Percentiles rank a stretch among this genome's conserved stretches.
Evolutionary conservation across 768 basidiomycete species (phyloP).

Genomic region (Clitopilus passeckerianus): DNA sequence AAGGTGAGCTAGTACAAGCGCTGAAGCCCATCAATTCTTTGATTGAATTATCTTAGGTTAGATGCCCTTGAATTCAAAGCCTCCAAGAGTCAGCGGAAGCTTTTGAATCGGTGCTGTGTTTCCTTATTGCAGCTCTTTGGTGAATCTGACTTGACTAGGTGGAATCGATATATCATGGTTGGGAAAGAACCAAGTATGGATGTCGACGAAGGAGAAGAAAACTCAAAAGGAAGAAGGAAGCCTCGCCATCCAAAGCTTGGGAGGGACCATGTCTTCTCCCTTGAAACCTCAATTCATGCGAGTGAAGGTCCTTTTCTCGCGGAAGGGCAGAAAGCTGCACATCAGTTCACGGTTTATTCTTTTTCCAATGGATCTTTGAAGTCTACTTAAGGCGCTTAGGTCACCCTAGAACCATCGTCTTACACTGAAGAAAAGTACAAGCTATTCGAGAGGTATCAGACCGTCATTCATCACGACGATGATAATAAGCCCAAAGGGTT

Average conservation of each 20-base stretch:
- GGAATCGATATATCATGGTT: conserved; percentile 62
- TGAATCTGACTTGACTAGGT: conserved; percentile 34
- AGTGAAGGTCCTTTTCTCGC: conserved; percentile 40
- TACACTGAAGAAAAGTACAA: conserved; percentile 78
- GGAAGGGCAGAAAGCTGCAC: conserved; percentile 25
- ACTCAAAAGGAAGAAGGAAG: not conserved
- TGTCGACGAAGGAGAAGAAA: conserved; percentile 10
- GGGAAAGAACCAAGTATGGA: conserved; percentile 32
- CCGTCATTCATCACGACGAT: conserved; percentile 68
- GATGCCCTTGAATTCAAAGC: conserved; percentile 64
- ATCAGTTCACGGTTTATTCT: conserved; percentile 55
- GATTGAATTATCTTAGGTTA: conserved; percentile 35
- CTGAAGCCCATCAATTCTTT: too few species aligned
- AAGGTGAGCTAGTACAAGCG: conserved; percentile 39
- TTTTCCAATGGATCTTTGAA: not conserved
- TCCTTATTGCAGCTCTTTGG: not conserved
- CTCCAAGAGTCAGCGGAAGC: conserved; percentile 70
- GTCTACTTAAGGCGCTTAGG: conserved; percentile 32
- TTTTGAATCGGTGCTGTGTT: conserved; percentile 56
- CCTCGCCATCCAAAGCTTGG: not conserved
- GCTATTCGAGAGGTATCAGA: conserved; percentile 76
- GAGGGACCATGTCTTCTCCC: conserved; percentile 29
- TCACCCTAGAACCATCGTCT: conserved; percentile 69
- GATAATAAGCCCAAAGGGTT: conserved; percentile 51
- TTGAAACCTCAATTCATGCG: conserved; percentile 47